Conservation (phyloP, 2,329 filamentous ascomycete species). For the Tolypocladium tropicale region DNA sequence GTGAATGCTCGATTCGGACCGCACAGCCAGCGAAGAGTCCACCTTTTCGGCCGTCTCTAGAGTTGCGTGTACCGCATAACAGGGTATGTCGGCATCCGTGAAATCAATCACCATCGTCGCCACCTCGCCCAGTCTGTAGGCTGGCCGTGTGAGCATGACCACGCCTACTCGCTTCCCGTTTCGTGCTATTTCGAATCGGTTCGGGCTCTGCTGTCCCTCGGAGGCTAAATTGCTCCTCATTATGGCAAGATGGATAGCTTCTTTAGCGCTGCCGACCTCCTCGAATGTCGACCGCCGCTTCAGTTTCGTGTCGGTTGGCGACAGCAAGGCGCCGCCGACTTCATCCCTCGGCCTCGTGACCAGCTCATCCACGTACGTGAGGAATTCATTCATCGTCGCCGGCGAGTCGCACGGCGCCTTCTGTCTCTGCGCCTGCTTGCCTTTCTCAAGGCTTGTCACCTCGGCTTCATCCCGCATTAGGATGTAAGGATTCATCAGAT, state of each 20-base stretch:
- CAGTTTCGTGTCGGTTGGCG: conserved; percentile 54
- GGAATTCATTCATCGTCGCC: conserved; percentile 53
- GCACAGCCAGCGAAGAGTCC: conserved; percentile 67
- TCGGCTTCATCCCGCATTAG: conserved; percentile 74
- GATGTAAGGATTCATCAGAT: conserved; percentile 90
- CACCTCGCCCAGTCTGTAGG: conserved; percentile 81
- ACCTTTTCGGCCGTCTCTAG: conserved; percentile 84
- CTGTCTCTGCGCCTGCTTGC: conserved; percentile 15
- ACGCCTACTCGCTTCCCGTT: conserved; percentile 88
- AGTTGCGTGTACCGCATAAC: conserved; percentile 74
- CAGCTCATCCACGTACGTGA: conserved; percentile 68
- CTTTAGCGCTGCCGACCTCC: conserved; percentile 56
- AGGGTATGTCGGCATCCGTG: conserved; percentile 62
- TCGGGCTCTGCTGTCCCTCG: conserved; percentile 68
- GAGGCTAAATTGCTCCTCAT: conserved; percentile 64
- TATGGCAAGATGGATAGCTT: conserved; percentile 86
- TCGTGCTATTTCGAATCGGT: conserved; percentile 89
- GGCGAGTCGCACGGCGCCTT: conserved; percentile 17
- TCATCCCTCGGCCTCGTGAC: conserved; percentile 48
- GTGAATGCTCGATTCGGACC: conserved; percentile 76
- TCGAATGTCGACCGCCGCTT: conserved; percentile 46
- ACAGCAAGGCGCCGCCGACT: conserved; percentile 52
- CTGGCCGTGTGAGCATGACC: conserved; percentile 76
- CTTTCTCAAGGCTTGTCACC: conserved; percentile 34
- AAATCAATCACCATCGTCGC: conserved; percentile 83